phyloP scores from a whole-genome alignment of 2,329 filamentous ascomycete species.

The Talaromyces sp. region DNA sequence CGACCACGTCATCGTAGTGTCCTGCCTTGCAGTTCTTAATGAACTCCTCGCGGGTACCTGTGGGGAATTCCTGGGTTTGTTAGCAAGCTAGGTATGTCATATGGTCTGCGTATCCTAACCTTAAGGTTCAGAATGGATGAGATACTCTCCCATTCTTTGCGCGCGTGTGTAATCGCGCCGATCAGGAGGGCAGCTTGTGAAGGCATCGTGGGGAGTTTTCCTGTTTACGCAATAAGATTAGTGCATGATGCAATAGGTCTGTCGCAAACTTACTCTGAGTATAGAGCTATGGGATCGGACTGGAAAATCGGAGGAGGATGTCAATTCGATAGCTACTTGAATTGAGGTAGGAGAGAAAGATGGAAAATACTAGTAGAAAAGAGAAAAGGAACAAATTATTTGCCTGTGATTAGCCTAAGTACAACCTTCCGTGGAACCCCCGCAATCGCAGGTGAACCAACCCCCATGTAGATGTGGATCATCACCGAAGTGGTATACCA shows the following conservation, averaged over 20 bases:
- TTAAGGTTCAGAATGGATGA: conserved; percentile 46
- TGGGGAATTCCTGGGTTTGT: conserved; percentile 50
- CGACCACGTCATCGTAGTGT: conserved; percentile 58
- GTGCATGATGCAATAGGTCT: conserved; percentile 1
- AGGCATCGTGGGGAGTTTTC: conserved; percentile 35
- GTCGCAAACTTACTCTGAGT: conserved; percentile 3
- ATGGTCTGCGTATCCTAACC: conserved; percentile 26
- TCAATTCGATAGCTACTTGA: neutral
- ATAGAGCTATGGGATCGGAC: neutral
- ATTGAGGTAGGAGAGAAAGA: too few species aligned
- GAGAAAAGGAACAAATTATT: neutral
- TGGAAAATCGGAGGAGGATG: neutral
- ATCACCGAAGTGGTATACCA: neutral
- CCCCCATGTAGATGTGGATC: neutral
- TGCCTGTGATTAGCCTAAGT: neutral
- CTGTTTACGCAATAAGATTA: conserved; percentile 12
- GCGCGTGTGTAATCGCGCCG: conserved; percentile 46
- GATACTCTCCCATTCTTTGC: conserved; percentile 47
- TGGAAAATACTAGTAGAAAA: neutral
- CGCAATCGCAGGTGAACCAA: neutral
- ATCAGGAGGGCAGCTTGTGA: conserved; percentile 48
- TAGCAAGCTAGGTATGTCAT: neutral
- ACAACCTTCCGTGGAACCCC: neutral
- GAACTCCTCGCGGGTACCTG: conserved; percentile 59
- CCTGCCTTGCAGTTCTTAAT: conserved; percentile 58